Base-by-base conservation (phyloP, 495 filamentous ascomycete genomes). In the Aspergillus conjunctus region DNA sequence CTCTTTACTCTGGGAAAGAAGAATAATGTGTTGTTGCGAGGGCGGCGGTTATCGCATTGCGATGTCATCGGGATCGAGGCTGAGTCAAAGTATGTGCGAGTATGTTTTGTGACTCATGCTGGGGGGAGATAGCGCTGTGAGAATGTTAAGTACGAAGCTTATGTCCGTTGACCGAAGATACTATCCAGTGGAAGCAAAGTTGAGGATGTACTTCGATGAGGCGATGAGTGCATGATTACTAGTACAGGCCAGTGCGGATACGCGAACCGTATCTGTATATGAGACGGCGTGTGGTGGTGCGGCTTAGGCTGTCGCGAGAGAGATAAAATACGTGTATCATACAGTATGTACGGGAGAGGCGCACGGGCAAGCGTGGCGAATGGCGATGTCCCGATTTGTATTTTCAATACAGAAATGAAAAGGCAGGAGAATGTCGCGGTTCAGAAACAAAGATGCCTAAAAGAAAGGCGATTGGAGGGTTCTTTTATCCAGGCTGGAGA, bases 211-310 rank as follows among this genome's bases (percentile, higher is more conserved):
- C 26, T 26, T 26, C 26, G 26, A 26, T 26, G 26, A 26, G 26
- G 26, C 26, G 26, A 26, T 26, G 26, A 26, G 26, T 26, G 26
- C 26, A 26, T 26, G 26, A n/a, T n/a, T n/a, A n/a, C n/a, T n/a
- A n/a, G n/a, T n/a, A n/a, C n/a, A n/a, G n/a, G 37, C 9, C 11
- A 41, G 2, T 41, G 11, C 0, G 15, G 51, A 30, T 51, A 59
- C 57, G 20, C 1, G n/a, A 32, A 54, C 57, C 34, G 57, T 59
- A 21, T 53, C 32, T 2, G 50, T 53, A 59, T 53, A n/a, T 15
- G 33, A 37, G 21, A 59, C 50, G 39, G 14, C 17, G 20, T 20
- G 32, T 58, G 44, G 56, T 32, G 11, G 48, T 22, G n/a, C 12
- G 14, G 43, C 34, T 48, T 3, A 8, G 15, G 22, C 12, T 0